Conservation (phyloP, 495 filamentous ascomycete genomes). For the Aspergillus coremiiformis region DNA sequence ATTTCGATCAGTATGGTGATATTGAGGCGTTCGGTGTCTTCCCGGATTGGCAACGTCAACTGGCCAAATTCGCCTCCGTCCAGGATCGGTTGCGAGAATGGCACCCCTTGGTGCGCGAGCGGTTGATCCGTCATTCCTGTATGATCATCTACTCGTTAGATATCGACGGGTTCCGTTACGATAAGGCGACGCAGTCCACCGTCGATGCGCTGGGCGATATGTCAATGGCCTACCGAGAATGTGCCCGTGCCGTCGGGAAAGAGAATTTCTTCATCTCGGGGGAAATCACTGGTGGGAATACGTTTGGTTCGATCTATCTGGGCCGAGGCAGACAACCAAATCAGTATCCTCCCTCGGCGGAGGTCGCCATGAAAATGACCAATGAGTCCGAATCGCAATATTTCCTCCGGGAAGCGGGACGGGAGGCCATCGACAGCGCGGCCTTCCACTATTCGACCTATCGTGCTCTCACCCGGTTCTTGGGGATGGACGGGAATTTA, state of each 20-base stretch:
- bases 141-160: slow-evolving; percentile 55
- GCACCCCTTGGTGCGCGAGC: slow-evolving; percentile 50
- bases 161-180: slow-evolving; percentile 63
- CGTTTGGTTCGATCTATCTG: slow-evolving; percentile 56
- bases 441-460: slow-evolving; percentile 69
- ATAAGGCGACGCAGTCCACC: slow-evolving; percentile 60
- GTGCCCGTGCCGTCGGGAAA: slow-evolving; percentile 49
- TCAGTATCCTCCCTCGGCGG: slow-evolving; percentile 34
- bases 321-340: slow-evolving; percentile 55
- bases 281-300: slow-evolving; percentile 58
- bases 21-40: slow-evolving; percentile 64
- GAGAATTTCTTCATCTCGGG: slow-evolving; percentile 58
- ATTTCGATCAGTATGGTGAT: slow-evolving; percentile 65
- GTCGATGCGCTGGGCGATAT: slow-evolving; percentile 55
- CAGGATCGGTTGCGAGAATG: slow-evolving; percentile 70
- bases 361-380: slow-evolving; percentile 38
- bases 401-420: slow-evolving; percentile 49
- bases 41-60: slow-evolving; percentile 58
- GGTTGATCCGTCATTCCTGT: slow-evolving; percentile 59
- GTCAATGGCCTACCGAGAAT: slow-evolving; percentile 44
- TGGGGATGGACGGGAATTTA: slow-evolving; percentile 56
- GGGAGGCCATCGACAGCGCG: slow-evolving; percentile 54
- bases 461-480: slow-evolving; percentile 56
- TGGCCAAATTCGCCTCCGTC: slow-evolving; percentile 68
- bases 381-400: slow-evolving; percentile 35